These are phyloP conservation scores for Beauveria pseudobassiana DNA, from an alignment of 2,329 filamentous ascomycete genomes.

Conservation along the genomic window DNA sequence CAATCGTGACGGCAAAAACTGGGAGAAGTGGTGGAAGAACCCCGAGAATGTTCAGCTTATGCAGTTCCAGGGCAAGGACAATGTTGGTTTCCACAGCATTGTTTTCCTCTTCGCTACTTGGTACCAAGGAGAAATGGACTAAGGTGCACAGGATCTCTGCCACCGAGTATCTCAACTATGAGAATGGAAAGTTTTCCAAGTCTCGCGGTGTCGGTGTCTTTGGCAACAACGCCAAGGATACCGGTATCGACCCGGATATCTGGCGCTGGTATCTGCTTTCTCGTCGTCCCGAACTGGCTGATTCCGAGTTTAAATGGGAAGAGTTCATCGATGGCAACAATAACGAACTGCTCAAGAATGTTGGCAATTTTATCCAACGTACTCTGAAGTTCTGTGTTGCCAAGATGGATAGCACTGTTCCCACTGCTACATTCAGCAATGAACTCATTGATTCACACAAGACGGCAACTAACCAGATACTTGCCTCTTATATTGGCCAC, in stretches of 20 bases:
- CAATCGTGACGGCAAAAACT: conserved; percentile 50
- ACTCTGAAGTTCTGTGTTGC: conserved; percentile 69
- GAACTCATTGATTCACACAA: conserved; percentile 46
- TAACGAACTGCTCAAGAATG: conserved; percentile 72
- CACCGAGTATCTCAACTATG: conserved; percentile 81
- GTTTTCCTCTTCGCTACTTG: conserved; percentile 81
- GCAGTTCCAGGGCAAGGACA: conserved; percentile 85
- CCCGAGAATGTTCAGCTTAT: conserved; percentile 82
- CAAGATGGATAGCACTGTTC: conserved; percentile 64
- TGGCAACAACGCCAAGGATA: conserved; percentile 81
- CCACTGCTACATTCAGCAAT: conserved; percentile 49
- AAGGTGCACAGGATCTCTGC: conserved; percentile 83
- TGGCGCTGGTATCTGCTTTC: conserved; percentile 90
- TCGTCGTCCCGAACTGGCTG: conserved; percentile 74
- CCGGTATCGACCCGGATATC: conserved; percentile 76
- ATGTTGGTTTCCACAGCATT: conserved; percentile 65
- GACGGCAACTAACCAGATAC: conserved; percentile 55
- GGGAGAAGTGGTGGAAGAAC: conserved; percentile 93
- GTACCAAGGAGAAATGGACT: conserved; percentile 80
- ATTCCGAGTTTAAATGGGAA: conserved; percentile 85
- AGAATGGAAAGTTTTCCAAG: conserved; percentile 88
- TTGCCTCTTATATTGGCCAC: conserved; percentile 60
- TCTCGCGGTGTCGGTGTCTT: conserved; percentile 86
- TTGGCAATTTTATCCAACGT: conserved; percentile 68
- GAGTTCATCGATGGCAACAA: conserved; percentile 81